phyloP scores from a whole-genome alignment of 805 yeast species.

The Metschnikowia sp. region DNA sequence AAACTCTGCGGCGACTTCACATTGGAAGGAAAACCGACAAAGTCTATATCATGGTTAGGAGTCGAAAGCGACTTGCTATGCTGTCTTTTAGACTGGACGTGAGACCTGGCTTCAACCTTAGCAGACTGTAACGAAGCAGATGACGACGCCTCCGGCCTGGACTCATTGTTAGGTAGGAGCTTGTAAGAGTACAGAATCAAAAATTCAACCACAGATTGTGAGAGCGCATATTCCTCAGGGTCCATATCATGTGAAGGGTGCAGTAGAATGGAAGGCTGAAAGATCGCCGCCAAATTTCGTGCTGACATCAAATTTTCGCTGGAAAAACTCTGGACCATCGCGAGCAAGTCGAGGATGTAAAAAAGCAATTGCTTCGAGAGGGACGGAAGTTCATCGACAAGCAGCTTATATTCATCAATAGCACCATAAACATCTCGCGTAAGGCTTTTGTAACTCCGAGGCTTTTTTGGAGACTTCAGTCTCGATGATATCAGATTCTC shows the following conservation, averaged over 20 bases:
- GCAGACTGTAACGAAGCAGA: constrained; percentile 3
- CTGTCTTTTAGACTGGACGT: constrained; percentile 18
- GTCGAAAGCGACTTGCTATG: constrained; percentile 36
- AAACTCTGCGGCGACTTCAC: constrained; percentile 8
- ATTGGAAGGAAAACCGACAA: constrained; percentile 33
- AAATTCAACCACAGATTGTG: constrained; percentile 83
- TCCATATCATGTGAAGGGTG: constrained; percentile 92
- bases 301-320: constrained; percentile 86
- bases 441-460: constrained; percentile 53
- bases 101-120: constrained; percentile 12
- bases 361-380: constrained; percentile 77
- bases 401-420: constrained; percentile 62
- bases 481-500: background rate
- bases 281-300: constrained; percentile 88
- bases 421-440: constrained; percentile 66
- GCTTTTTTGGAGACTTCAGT: constrained; percentile 24
- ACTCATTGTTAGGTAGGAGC: constrained; percentile 55
- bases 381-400: constrained; percentile 71
- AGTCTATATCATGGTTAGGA: constrained; percentile 32
- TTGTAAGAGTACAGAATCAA: constrained; percentile 82
- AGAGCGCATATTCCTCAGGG: constrained; percentile 86
- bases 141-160: background rate
- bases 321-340: constrained; percentile 78
- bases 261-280: constrained; percentile 92
- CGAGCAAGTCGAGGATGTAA: constrained; percentile 80